Percentiles rank a stretch among this genome's conserved stretches.
Evolutionary conservation across 768 basidiomycete species (phyloP).

Genomic region (button mushroom (Agaricus bisporus)): DNA sequence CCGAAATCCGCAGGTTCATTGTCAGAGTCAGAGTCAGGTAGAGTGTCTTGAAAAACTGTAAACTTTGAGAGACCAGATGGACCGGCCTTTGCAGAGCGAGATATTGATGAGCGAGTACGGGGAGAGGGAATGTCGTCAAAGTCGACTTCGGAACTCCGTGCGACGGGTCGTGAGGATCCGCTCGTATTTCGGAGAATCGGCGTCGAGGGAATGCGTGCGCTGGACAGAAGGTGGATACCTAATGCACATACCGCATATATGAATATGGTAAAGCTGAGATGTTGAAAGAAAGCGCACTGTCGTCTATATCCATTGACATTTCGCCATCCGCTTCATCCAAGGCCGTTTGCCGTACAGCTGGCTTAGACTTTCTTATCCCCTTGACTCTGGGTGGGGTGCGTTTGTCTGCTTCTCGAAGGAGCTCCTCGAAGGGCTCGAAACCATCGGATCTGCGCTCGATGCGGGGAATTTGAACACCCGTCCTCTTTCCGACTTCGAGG

Average conservation of each 20-base stretch:
- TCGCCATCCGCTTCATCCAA: slow-evolving; percentile 56
- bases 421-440: slow-evolving; percentile 75
- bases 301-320: slow-evolving; percentile 67
- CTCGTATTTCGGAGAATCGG: slow-evolving; percentile 33
- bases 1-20: slow-evolving; percentile 23
- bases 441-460: slow-evolving; percentile 75
- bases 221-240: slow-evolving; percentile 38
- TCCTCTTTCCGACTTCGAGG: slow-evolving; percentile 73
- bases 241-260: background rate
- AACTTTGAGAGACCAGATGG: slow-evolving; percentile 36
- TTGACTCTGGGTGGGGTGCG: slow-evolving; percentile 56
- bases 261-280: background rate
- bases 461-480: slow-evolving; percentile 62
- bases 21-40: slow-evolving; percentile 24
- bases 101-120: slow-evolving; percentile 25
- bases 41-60: slow-evolving; percentile 22
- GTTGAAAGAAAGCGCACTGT: slow-evolving; percentile 41
- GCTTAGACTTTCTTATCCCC: slow-evolving; percentile 38
- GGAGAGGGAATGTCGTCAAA: slow-evolving; percentile 65
- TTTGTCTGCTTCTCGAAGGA: slow-evolving; percentile 64
- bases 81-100: slow-evolving; percentile 31
- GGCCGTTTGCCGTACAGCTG: slow-evolving; percentile 16
- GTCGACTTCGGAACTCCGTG: slow-evolving; percentile 48
- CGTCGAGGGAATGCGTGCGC: slow-evolving; percentile 33
- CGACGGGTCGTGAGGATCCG: slow-evolving; percentile 37